Evolutionary conservation across 495 filamentous ascomycete species (phyloP).

Genomic region (Coniosporium apollinis): DNA sequence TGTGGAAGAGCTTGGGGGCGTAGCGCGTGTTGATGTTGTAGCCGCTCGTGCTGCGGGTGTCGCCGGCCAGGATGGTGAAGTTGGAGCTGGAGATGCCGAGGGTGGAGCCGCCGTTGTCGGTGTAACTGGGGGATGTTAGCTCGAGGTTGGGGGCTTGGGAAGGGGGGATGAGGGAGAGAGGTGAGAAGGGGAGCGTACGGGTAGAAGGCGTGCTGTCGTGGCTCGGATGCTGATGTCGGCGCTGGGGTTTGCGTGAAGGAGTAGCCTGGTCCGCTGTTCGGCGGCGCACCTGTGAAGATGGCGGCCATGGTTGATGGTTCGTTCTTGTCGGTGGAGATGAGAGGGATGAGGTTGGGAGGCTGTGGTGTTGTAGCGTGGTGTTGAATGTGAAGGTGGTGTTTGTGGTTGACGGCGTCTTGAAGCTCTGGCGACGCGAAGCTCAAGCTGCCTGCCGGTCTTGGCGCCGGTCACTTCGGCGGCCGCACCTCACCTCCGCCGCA

Average conservation of each 20-base stretch:
- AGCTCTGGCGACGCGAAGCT: not conserved
- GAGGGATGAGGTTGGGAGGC: not conserved
- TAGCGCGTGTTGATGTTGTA: conserved; percentile 98
- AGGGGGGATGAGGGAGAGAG: not conserved
- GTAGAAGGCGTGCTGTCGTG: conserved; percentile 73
- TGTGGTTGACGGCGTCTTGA: not conserved
- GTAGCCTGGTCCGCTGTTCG: conserved; percentile 30
- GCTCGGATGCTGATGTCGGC: conserved; percentile 27
- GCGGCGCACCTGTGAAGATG: conserved; percentile 17
- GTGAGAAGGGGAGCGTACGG: conserved; percentile 42
- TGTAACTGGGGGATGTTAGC: conserved; percentile 47
- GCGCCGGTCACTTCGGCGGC: not conserved
- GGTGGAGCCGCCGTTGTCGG: conserved; percentile 93
- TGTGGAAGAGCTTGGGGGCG: conserved; percentile 89
- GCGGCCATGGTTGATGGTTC: conserved; percentile 20
- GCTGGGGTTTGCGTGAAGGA: conserved; percentile 38
- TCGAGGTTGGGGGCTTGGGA: conserved; percentile 5
- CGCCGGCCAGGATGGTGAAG: conserved; percentile 90
- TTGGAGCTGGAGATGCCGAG: conserved; percentile 85
- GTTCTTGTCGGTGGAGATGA: not conserved
- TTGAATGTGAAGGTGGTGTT: not conserved
- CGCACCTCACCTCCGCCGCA: not conserved
- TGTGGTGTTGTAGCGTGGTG: not conserved
- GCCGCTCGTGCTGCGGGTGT: conserved; percentile 83
- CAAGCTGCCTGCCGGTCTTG: not conserved